A percentile compares a stretch with the other conserved stretches of the same genome.
These are phyloP conservation scores for Globisporangium middletonii DNA, from an alignment of 352 stramenopile species.

Conservation along the genomic window DNA sequence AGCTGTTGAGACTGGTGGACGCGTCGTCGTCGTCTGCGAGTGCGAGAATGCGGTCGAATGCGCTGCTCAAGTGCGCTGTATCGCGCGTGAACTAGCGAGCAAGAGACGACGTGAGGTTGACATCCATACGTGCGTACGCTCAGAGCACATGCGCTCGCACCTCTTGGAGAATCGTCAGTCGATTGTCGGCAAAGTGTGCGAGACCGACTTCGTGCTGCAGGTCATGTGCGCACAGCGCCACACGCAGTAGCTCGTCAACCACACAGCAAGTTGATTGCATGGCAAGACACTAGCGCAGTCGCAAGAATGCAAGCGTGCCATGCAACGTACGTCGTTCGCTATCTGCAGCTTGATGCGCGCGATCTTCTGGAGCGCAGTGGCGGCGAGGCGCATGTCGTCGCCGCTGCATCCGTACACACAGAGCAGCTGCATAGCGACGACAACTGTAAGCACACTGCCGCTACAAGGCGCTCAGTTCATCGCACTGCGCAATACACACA, in stretches of 20 bases:
- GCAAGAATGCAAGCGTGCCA: no score
- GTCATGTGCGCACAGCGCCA: neutral
- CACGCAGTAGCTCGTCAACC: neutral
- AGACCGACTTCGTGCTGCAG: slow-evolving; percentile 40
- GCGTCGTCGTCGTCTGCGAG: slow-evolving; percentile 1
- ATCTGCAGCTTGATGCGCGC: slow-evolving; percentile 50
- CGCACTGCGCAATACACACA: neutral
- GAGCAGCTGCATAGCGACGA: slow-evolving; percentile 26
- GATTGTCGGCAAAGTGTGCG: slow-evolving; percentile 14
- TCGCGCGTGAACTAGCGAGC: slow-evolving; percentile 32
- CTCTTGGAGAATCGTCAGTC: slow-evolving; percentile 28
- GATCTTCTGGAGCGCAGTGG: slow-evolving; percentile 36
- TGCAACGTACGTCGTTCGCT: slow-evolving; percentile 21
- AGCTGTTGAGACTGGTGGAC: slow-evolving; percentile 2
- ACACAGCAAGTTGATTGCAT: neutral
- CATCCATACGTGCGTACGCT: no score
- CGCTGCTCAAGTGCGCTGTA: slow-evolving; percentile 14
- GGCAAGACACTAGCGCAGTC: neutral
- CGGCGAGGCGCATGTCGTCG: slow-evolving; percentile 18
- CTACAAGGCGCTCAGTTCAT: neutral
- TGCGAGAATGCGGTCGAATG: slow-evolving; percentile 13
- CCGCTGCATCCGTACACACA: slow-evolving; percentile 31
- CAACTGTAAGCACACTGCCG: neutral
- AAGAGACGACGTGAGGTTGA: neutral
- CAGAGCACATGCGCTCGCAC: slow-evolving; percentile 8